Base-by-base conservation (phyloP, 495 filamentous ascomycete species). In the Pyrenula aspistea region DNA sequence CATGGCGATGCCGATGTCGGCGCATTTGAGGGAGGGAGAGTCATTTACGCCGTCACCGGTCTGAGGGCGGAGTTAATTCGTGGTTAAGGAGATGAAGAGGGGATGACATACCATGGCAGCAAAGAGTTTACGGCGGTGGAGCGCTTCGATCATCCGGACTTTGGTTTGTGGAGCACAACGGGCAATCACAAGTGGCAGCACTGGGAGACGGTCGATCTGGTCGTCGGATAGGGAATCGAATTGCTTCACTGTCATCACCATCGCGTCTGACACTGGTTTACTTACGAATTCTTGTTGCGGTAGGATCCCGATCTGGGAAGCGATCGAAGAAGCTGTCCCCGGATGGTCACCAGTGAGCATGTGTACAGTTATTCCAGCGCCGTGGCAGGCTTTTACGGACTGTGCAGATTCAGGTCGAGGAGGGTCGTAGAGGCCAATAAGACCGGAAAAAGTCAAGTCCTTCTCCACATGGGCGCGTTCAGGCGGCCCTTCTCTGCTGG, bases 21-120 rank as follows among this genome's bases (percentile, higher is more conserved):
- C 86, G 24, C 82, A 78, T 65, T 88, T 89, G 22, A 95, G 72
- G 1, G 87, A 87, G 1, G 89, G 88, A 2, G 86, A 84, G 67
- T 93, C 89, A 64, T 95, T 95, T 55, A 93, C 88, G 57, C 89
- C 89, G 57, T 93, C 89, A 65, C 89, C 89, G n/a, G 89, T 91
- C 50, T 52, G 50, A 10, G 4, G 20, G 19, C 8, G 10, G 20
- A 10, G 50, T 24, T 8, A 42, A 15, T 15, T 8, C 8, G 10
- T 52, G 50, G 4, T 20, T 10, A 52, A 8, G 20, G 10, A 8
- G 20, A 20, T 8, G 22, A 52, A 8, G 19, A 8, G 8, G 4
- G 8, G 22, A 20, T 8, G 20, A 20, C 50, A 10, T 21, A 52
- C 50, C 78, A 94, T 89, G 25, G 85, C 88, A n/a, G 81, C 84